Evolutionary conservation across 768 basidiomycete species (phyloP).

Genomic region (Tephrocybe sp.): DNA sequence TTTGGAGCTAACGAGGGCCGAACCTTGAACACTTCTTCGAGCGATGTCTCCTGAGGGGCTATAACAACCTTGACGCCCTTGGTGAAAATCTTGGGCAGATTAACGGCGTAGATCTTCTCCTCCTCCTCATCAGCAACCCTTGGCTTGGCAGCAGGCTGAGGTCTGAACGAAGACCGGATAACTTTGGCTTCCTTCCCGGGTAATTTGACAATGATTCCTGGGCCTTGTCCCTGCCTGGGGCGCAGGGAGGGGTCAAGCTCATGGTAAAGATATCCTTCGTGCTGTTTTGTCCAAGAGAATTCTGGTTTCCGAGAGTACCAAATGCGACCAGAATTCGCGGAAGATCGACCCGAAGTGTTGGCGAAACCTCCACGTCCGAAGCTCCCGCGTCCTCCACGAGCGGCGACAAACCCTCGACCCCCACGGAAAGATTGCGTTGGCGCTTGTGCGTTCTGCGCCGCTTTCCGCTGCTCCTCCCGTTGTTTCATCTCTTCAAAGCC

Average conservation of each 20-base stretch:
- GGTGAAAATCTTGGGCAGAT: slow-evolving; percentile 44
- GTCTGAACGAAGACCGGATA: slow-evolving; percentile 35
- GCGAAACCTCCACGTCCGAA: slow-evolving; percentile 41
- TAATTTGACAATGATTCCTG: slow-evolving; percentile 61
- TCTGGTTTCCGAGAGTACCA: slow-evolving; percentile 82
- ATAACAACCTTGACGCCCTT: slow-evolving; percentile 26
- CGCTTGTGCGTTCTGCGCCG: slow-evolving; percentile 31
- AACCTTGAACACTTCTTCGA: slow-evolving; percentile 63
- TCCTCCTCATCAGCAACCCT: slow-evolving; percentile 21
- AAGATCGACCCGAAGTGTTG: slow-evolving; percentile 30
- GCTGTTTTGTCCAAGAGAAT: slow-evolving; percentile 80
- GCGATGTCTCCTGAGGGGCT: slow-evolving; percentile 34
- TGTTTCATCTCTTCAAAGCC: slow-evolving; percentile 87
- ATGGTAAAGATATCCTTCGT: slow-evolving; percentile 71
- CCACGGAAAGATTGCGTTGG: slow-evolving; percentile 37
- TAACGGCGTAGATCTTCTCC: slow-evolving; percentile 52
- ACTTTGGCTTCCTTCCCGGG: slow-evolving; percentile 48
- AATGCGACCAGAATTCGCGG: slow-evolving; percentile 42
- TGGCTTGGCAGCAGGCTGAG: slow-evolving; percentile 19
- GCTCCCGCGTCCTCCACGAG: slow-evolving; percentile 50
- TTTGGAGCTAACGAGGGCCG: slow-evolving; percentile 45
- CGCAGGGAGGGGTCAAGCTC: slow-evolving; percentile 50
- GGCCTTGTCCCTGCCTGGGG: slow-evolving; percentile 55
- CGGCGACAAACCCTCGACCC: slow-evolving; percentile 42
- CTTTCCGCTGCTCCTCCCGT: slow-evolving; percentile 60